These are phyloP conservation scores for Ceratocystis ficicola DNA, from an alignment of 2,329 filamentous ascomycete species.

Conservation along the genomic window DNA sequence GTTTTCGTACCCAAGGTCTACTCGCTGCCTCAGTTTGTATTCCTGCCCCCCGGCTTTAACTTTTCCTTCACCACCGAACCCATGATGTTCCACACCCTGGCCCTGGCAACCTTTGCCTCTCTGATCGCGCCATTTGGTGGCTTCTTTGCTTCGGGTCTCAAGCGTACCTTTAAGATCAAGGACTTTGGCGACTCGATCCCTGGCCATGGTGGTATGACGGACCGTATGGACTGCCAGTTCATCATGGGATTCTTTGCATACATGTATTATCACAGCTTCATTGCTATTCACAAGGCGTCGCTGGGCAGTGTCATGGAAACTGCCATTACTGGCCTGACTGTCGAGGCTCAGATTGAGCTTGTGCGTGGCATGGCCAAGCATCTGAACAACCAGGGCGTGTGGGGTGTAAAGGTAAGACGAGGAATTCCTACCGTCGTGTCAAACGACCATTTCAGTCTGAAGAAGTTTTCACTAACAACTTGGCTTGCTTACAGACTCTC, in stretches of 20 bases:
- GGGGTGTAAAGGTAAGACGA: slow-evolving; percentile 31
- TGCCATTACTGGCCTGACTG: slow-evolving; percentile 75
- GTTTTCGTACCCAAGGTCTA: slow-evolving; percentile 74
- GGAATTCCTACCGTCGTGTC: not conserved
- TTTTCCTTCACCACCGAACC: slow-evolving; percentile 65
- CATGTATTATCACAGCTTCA: slow-evolving; percentile 98
- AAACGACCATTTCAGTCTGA: no score
- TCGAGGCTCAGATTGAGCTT: slow-evolving; percentile 81
- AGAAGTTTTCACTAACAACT: not conserved
- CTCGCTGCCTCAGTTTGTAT: slow-evolving; percentile 58
- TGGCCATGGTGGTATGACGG: slow-evolving; percentile 93
- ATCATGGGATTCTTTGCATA: slow-evolving; percentile 99
- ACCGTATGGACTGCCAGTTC: slow-evolving; percentile 99
- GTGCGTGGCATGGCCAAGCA: slow-evolving; percentile 53
- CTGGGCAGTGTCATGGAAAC: slow-evolving; percentile 82
- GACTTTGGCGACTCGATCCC: slow-evolving; percentile 98
- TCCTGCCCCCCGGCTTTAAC: slow-evolving; percentile 46
- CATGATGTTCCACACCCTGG: slow-evolving; percentile 85
- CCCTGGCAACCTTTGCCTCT: slow-evolving; percentile 86
- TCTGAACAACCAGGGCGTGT: slow-evolving; percentile 50
- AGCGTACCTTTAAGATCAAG: slow-evolving; percentile 99
- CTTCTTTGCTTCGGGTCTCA: slow-evolving; percentile 94
- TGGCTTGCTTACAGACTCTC: slow-evolving; percentile 6
- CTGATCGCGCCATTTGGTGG: slow-evolving; percentile 95
- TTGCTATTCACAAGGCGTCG: slow-evolving; percentile 73